These are phyloP conservation scores for Phytopythium oedochilum DNA, from an alignment of 352 stramenopile species.

Conservation along the genomic window DNA sequence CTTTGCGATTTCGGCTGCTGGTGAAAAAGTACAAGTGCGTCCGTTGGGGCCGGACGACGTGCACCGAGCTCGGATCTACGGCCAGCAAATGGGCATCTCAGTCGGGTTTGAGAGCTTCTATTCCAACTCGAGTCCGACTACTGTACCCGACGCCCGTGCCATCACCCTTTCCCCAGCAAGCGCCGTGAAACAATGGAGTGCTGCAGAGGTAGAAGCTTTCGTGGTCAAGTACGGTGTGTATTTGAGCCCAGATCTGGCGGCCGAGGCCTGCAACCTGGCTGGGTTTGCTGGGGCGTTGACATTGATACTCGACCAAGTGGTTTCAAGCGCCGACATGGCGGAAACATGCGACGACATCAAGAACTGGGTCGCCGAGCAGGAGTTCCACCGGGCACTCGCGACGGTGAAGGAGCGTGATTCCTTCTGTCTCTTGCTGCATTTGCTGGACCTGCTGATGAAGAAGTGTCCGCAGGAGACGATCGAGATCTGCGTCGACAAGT, in stretches of 20 bases:
- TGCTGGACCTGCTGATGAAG: constrained; percentile 79
- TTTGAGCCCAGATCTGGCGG: constrained; percentile 76
- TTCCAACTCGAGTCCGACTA: constrained; percentile 11
- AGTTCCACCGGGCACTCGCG: constrained; percentile 37
- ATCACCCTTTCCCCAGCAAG: background rate
- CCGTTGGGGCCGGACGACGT: constrained; percentile 19
- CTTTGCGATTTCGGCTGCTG: constrained; percentile 61
- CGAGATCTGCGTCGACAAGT: constrained; percentile 65
- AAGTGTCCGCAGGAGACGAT: constrained; percentile 68
- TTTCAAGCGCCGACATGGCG: constrained; percentile 76
- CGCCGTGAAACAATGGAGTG: constrained; percentile 21
- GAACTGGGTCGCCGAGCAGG: constrained; percentile 69
- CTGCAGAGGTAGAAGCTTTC: constrained; percentile 59
- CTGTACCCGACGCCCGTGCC: background rate
- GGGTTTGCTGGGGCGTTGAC: constrained; percentile 61
- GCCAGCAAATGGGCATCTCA: constrained; percentile 60
- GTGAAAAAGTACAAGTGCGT: constrained; percentile 45
- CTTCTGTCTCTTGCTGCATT: constrained; percentile 68
- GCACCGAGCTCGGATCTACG: constrained; percentile 36
- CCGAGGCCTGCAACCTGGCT: constrained; percentile 71
- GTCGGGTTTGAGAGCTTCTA: constrained; percentile 38
- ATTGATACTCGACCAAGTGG: constrained; percentile 68
- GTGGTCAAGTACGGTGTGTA: constrained; percentile 82
- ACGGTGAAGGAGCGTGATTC: constrained; percentile 52
- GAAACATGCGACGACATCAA: constrained; percentile 74